Base-by-base conservation (phyloP, 2,329 filamentous ascomycete species). In the Arthrobotrys entomopaga region DNA sequence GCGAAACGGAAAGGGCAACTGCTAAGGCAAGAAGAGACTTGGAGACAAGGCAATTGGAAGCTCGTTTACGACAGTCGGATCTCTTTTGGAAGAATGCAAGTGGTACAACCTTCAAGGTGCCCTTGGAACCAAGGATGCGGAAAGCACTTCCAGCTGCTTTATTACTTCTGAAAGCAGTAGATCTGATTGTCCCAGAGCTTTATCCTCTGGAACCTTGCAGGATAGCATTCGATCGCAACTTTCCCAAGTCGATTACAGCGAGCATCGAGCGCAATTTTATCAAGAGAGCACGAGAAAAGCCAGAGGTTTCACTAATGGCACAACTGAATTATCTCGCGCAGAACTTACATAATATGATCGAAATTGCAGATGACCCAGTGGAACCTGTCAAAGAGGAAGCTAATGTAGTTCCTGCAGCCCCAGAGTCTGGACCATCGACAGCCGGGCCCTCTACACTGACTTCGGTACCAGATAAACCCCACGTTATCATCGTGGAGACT, bases 21-120 rank as follows among this genome's bases (percentile, higher is more conserved):
- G 77, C 76, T 22, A 48, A 13, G 20, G 42, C 61, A 20, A 76
- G 70, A 50, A 61, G 77, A 15, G 54, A 63, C 0, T 24, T 57
- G 16, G 77, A 77, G 22, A 72, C 67, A 40, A 75, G 69, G 19
- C 77, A 77, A 26, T 54, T 78, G 24, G 76, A 77, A 56, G 69
- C 77, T 34, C 58, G 77, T 42, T 56, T 78, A 20, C 64, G 76
- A 60, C 65, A 72, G 26, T 77, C 76, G 11, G 43, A 52, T 42
- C 46, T 77, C n/a, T 78, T 77, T 52, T 65, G 60, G 49, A 77
- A 74, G 61, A 75, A 71, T 52, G 53, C 61, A 3, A 71, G 60
- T 56, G 76, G 76, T 49, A 76, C 65, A 2, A 63, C 54, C 15
- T 78, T 67, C 61, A 72, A 73, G 11, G 71, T 78, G 8, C 77